A percentile compares a stretch with the other conserved stretches of the same genome.
phyloP scores from a whole-genome alignment of 257 asterid genomes.

The Solanum arcanum region DNA sequence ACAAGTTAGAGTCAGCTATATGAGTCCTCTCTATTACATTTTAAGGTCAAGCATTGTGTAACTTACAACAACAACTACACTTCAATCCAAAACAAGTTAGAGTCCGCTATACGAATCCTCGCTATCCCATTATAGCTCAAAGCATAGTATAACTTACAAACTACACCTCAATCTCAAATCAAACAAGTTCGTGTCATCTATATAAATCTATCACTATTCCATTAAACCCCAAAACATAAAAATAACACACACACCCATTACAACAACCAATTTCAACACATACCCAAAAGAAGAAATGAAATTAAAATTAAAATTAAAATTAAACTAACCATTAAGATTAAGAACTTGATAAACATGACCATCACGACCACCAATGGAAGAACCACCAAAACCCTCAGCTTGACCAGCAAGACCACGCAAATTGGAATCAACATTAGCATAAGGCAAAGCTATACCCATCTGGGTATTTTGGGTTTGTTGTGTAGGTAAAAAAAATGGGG shows the following conservation, averaged over 20 bases:
- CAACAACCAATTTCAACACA: background rate
- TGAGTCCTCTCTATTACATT: background rate
- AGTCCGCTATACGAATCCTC: background rate
- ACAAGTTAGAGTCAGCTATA: background rate
- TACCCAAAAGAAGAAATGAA: background rate
- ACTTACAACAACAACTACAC: background rate
- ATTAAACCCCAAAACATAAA: background rate
- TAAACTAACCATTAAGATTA: constrained; percentile 11
- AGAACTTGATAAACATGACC: constrained; percentile 33
- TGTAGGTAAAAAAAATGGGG: background rate
- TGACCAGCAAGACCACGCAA: constrained; percentile 27
- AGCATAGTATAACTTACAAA: background rate
- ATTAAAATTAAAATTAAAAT: background rate
- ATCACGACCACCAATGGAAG: constrained; percentile 32
- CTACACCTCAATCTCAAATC: background rate
- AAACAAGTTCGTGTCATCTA: background rate
- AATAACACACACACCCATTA: background rate
- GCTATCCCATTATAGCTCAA: background rate
- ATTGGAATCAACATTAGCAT: constrained; percentile 19
- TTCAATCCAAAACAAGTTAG: background rate
- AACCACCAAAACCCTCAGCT: constrained; percentile 44
- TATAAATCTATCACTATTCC: background rate
- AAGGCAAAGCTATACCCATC: constrained; percentile 31
- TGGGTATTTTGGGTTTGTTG: background rate
- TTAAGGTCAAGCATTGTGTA: background rate